Percentiles rank a stretch among this genome's conserved stretches.
Evolutionary conservation across 1,284 basidiomycete genomes (phyloP).

Genomic region (Stygiomarasmius scandens): DNA sequence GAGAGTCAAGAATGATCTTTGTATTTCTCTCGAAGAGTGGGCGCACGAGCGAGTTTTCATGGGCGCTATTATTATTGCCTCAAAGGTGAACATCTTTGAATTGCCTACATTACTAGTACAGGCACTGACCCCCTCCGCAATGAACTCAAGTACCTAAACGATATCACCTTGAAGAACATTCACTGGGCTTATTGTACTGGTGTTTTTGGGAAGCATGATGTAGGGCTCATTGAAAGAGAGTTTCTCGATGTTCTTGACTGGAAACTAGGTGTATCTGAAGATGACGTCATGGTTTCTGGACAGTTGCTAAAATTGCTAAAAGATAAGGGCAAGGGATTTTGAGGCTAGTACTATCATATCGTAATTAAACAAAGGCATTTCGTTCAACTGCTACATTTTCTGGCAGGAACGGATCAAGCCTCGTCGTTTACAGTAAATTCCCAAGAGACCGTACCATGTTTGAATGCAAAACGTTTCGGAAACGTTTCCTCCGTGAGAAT

Average conservation of each 20-base stretch:
- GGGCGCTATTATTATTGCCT: slow-evolving; percentile 70
- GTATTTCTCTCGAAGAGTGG: slow-evolving; percentile 77
- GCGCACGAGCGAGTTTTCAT: slow-evolving; percentile 78
- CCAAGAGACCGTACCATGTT: no score
- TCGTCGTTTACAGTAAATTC: no score
- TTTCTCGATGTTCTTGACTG: slow-evolving; percentile 77
- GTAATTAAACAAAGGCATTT: no score
- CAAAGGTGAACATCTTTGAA: slow-evolving; percentile 56
- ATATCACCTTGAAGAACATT: slow-evolving; percentile 75
- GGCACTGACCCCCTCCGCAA: slow-evolving; percentile 20
- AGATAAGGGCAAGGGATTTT: no score
- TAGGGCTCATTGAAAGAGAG: slow-evolving; percentile 76
- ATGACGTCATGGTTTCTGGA: no score
- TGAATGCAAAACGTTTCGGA: no score
- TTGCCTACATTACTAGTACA: slow-evolving; percentile 12
- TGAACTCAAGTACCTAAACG: slow-evolving; percentile 76
- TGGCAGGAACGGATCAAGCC: no score
- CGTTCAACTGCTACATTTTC: no score
- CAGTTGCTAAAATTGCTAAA: no score
- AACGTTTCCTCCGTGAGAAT: no score
- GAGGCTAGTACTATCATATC: no score
- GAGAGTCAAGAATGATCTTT: slow-evolving; percentile 70
- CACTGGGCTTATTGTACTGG: slow-evolving; percentile 80
- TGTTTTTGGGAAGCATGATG: slow-evolving; percentile 76
- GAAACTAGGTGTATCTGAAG: slow-evolving; percentile 63